These are phyloP conservation scores for Sarocladiaceae sp. DNA, from an alignment of 2,329 filamentous ascomycete species.

Conservation along the genomic window DNA sequence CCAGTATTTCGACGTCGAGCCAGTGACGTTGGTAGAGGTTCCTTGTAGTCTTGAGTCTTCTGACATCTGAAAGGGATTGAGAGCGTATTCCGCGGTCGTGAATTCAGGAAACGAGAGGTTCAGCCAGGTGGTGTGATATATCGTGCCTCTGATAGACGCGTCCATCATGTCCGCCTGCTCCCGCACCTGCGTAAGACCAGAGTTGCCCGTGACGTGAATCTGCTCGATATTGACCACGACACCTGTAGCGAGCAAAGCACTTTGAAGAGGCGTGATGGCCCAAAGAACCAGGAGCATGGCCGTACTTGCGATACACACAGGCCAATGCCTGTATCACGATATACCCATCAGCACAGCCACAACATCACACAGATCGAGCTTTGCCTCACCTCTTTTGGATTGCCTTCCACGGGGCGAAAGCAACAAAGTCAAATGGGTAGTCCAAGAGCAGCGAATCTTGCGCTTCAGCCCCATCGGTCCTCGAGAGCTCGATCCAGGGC, in stretches of 20 bases:
- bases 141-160: conserved; percentile 32
- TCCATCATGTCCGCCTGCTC: conserved; percentile 22
- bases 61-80: conserved; percentile 35
- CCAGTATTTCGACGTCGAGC: conserved; percentile 22
- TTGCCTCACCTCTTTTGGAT: conserved; percentile 20
- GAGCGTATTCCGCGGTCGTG: conserved; percentile 33
- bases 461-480: conserved; percentile 31
- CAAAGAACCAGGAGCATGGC: conserved; percentile 47
- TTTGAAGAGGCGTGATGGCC: conserved; percentile 48
- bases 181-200: conserved; percentile 14
- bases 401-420: conserved; percentile 23
- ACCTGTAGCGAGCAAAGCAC: conserved; percentile 42
- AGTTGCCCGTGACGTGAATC: conserved; percentile 1
- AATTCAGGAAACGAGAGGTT: conserved; percentile 36
- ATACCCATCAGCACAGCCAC: too few species aligned
- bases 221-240: conserved; percentile 18
- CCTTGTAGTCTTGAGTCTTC: neutral
- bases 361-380: too few species aligned
- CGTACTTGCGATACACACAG: conserved; percentile 39
- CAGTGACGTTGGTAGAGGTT: conserved; percentile 20
- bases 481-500: conserved; percentile 53
- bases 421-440: conserved; percentile 41
- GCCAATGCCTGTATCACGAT: conserved; percentile 40
- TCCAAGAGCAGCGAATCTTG: conserved; percentile 43
- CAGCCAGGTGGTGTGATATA: conserved; percentile 40